phyloP scores from a whole-genome alignment of 2,329 filamentous ascomycete species.

The Ceratocystis alfenasii region DNA sequence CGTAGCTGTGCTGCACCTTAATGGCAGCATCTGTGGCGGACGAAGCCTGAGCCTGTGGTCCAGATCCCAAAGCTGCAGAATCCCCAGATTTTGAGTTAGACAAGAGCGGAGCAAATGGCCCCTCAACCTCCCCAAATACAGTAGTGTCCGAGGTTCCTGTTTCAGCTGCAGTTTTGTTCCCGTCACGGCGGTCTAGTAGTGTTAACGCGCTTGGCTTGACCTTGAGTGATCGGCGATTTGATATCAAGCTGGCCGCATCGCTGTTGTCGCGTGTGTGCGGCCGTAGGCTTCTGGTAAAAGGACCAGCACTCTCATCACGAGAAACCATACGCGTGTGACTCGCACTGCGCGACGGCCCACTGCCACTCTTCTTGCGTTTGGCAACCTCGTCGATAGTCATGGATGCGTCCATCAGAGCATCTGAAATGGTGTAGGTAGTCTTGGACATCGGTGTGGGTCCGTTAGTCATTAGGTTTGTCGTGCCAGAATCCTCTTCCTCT shows the following conservation, averaged over 20 bases:
- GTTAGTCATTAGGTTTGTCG: constrained; percentile 20
- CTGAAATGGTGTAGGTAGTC: constrained; percentile 64
- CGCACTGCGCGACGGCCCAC: constrained; percentile 27
- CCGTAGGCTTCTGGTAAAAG: not conserved
- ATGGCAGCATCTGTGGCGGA: not conserved
- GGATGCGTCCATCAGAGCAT: constrained; percentile 83
- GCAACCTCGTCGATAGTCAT: constrained; percentile 67
- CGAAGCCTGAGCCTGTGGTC: not conserved
- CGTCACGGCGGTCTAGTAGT: constrained; percentile 47
- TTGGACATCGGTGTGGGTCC: constrained; percentile 29
- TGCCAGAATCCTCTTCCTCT: constrained; percentile 20
- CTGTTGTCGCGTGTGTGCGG: constrained; percentile 10
- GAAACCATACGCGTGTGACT: constrained; percentile 18
- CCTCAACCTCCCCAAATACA: constrained; percentile 49
- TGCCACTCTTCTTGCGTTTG: constrained; percentile 37
- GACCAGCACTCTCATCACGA: constrained; percentile 13
- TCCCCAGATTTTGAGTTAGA: not conserved
- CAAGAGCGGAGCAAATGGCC: constrained; percentile 34
- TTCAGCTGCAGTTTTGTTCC: constrained; percentile 46
- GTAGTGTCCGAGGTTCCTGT: constrained; percentile 48
- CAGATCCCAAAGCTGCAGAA: not conserved
- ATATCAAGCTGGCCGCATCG: constrained; percentile 20
- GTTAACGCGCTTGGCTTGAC: constrained; percentile 49
- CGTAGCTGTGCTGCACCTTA: constrained; percentile 60
- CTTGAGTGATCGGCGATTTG: constrained; percentile 17